A percentile compares a stretch with the other conserved stretches of the same genome.
Evolutionary conservation across 208 protist genomes (phyloP).

Genomic region (Spironucleus salmonicida): DNA sequence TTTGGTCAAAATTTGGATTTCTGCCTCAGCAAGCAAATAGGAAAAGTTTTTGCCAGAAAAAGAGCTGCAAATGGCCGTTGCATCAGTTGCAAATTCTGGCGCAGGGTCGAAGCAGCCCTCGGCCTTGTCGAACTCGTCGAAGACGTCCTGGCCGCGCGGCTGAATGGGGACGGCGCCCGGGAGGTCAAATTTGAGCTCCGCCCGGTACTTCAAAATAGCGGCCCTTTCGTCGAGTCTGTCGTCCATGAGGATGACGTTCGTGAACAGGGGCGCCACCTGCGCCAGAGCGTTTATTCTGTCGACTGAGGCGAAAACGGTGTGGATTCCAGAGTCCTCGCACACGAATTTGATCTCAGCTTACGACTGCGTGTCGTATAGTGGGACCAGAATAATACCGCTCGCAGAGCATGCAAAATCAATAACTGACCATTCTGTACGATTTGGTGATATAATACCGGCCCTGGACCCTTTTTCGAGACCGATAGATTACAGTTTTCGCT

Average conservation of each 20-base stretch:
- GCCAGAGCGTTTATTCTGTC: neutral
- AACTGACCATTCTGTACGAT: constrained; percentile 32
- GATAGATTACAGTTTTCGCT: neutral
- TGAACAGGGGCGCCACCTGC: neutral
- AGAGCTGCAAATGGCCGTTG: too few species aligned
- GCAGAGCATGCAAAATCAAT: constrained; percentile 33
- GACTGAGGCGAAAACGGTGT: neutral
- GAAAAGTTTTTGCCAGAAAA: too few species aligned
- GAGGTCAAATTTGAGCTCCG: neutral
- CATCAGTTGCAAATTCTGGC: too few species aligned
- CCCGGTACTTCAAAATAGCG: neutral
- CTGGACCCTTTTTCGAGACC: constrained; percentile 32
- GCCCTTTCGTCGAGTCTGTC: constrained; percentile 13
- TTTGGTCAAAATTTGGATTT: neutral
- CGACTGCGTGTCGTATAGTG: constrained; percentile 28
- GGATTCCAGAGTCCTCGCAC: neutral
- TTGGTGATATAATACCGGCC: constrained; percentile 35
- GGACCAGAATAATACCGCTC: constrained; percentile 31
- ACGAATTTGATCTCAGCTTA: neutral
- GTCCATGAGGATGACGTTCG: constrained; percentile 35
- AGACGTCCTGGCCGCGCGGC: neutral
- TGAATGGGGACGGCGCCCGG: neutral
- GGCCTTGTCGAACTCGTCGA: neutral
- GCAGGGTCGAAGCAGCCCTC: neutral
- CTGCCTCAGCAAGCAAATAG: too few species aligned